phyloP scores from a whole-genome alignment of 176 grass and related monocot genomes.

The Ensete glaucum region DNA sequence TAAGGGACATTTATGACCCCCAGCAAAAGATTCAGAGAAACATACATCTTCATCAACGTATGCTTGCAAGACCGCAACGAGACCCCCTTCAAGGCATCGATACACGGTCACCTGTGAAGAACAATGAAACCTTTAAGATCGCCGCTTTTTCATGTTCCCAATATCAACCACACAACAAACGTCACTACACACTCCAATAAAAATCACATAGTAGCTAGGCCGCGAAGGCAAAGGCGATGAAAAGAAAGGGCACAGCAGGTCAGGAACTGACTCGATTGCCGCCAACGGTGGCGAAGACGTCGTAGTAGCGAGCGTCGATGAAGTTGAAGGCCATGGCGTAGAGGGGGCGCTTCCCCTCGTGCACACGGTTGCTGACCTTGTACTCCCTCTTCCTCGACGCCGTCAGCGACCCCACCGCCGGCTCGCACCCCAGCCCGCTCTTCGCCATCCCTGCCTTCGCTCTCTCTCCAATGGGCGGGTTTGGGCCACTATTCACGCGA shows the following conservation, averaged over 20 bases:
- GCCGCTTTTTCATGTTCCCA: neutral
- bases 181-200: too few species aligned
- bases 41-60: conserved; percentile 80
- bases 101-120: conserved; percentile 64
- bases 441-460: conserved; percentile 25
- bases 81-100: conserved; percentile 63
- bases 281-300: conserved; percentile 71
- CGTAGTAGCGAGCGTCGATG: conserved; percentile 69
- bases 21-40: neutral
- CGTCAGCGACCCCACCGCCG: conserved; percentile 42
- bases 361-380: conserved; percentile 53
- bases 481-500: neutral
- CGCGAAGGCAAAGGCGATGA: neutral
- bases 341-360: conserved; percentile 67
- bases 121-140: neutral
- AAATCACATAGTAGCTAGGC: neutral
- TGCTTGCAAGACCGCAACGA: conserved; percentile 59
- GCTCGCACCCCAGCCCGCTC: conserved; percentile 57
- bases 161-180: neutral
- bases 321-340: conserved; percentile 96
- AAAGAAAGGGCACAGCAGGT: neutral
- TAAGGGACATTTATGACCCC: too few species aligned
- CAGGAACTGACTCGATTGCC: conserved; percentile 47
- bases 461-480: neutral
- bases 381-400: conserved; percentile 58